Evolutionary conservation across 768 basidiomycete genomes (phyloP).

Genomic region (Boletus rex-veris): DNA sequence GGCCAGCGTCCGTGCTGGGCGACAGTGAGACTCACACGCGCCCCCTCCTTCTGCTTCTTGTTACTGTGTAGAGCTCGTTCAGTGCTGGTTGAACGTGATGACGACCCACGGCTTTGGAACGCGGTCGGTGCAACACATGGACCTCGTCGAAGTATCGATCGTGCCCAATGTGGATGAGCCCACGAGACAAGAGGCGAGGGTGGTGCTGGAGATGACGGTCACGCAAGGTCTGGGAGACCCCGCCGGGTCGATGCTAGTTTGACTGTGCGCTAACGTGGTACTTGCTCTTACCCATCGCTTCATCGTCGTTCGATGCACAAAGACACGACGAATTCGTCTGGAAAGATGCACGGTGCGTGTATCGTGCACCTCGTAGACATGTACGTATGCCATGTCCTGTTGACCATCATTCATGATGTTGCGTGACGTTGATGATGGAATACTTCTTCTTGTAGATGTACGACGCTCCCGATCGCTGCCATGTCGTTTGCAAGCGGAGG

Average conservation of each 20-base stretch:
- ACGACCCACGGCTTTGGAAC: slow-evolving; percentile 18
- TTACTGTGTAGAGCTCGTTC: slow-evolving; percentile 29
- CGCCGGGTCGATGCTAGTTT: neutral
- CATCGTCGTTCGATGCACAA: neutral
- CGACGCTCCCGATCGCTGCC: slow-evolving; percentile 37
- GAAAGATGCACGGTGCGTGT: slow-evolving; percentile 42
- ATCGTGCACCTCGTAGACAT: slow-evolving; percentile 45
- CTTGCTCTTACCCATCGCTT: too few relatives aligned
- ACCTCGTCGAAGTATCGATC: slow-evolving; percentile 40
- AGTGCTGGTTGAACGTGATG: slow-evolving; percentile 39
- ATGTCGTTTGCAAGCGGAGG: slow-evolving; percentile 34
- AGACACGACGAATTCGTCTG: slow-evolving; percentile 45
- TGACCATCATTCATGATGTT: too few relatives aligned
- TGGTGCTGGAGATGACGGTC: slow-evolving; percentile 42
- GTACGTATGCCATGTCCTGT: slow-evolving; percentile 22
- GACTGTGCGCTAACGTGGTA: neutral
- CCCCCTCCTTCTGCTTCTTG: neutral
- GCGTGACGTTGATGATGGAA: too few relatives aligned
- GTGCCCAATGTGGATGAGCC: slow-evolving; percentile 36
- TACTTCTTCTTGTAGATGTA: slow-evolving; percentile 33
- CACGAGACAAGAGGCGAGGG: slow-evolving; percentile 33
- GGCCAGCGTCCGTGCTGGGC: neutral
- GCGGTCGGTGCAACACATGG: slow-evolving; percentile 8
- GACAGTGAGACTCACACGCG: too few relatives aligned
- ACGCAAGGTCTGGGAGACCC: slow-evolving; percentile 36